Percentiles rank a stretch among this genome's conserved stretches.
Evolutionary conservation across 306 rosid species (phyloP).

Genomic region (Purshia tridentata): DNA sequence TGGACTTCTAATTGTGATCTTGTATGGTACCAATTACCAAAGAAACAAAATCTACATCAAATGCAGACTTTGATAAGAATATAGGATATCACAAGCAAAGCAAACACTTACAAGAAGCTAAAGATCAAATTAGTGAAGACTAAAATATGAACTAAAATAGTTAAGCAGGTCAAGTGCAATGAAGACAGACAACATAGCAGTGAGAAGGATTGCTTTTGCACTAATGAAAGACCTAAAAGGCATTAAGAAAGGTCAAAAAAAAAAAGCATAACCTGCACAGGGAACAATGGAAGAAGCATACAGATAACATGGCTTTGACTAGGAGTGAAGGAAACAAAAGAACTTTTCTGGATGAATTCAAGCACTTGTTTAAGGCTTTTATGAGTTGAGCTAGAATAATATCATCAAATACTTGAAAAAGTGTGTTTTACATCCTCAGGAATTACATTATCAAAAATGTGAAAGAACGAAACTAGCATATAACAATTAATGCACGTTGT

Average conservation of each 20-base stretch:
- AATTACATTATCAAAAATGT: neutral
- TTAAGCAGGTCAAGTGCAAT: neutral
- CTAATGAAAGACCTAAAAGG: neutral
- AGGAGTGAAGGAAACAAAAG: neutral
- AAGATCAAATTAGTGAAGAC: neutral
- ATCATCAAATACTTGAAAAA: neutral
- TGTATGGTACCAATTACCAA: neutral
- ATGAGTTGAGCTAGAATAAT: neutral
- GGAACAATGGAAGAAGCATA: neutral
- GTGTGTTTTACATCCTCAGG: constrained; percentile 2
- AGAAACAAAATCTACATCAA: neutral
- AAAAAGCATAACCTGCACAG: neutral
- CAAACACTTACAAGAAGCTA: neutral
- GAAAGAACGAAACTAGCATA: constrained; percentile 13
- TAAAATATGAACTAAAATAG: neutral
- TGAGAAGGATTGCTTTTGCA: neutral
- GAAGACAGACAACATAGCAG: neutral
- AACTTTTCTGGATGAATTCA: neutral
- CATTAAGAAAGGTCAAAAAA: neutral
- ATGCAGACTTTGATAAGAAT: neutral
- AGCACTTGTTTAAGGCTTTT: neutral
- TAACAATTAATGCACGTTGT: constrained; percentile 8
- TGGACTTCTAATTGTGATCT: neutral
- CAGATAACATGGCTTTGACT: neutral
- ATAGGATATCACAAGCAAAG: neutral